Evolutionary conservation across 2,329 filamentous ascomycete genomes (phyloP).

Genomic region (Onygenales sp.): DNA sequence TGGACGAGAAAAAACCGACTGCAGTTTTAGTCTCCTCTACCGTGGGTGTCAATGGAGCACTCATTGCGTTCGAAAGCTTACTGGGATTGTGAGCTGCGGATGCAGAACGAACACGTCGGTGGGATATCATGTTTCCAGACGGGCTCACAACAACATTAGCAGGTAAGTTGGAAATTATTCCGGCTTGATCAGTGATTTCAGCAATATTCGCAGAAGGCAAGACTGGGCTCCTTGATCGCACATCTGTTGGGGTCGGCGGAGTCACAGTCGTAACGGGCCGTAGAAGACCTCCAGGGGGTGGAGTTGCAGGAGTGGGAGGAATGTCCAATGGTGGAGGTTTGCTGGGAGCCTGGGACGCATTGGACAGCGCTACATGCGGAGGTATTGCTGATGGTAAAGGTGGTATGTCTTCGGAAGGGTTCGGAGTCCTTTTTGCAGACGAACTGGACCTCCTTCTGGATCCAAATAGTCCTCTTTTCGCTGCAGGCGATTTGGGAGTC

Average conservation of each 20-base stretch:
- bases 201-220: slow-evolving; percentile 22
- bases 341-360: slow-evolving; percentile 12
- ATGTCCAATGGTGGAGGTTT: slow-evolving; percentile 21
- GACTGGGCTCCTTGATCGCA: slow-evolving; percentile 25
- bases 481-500: slow-evolving; percentile 30
- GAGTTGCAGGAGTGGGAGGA: slow-evolving; percentile 13
- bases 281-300: slow-evolving; percentile 16
- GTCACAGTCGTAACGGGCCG: slow-evolving; percentile 51
- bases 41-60: slow-evolving; percentile 65
- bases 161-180: slow-evolving; percentile 15
- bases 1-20: slow-evolving; percentile 79
- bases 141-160: slow-evolving; percentile 49
- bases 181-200: slow-evolving; percentile 29
- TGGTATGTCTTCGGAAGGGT: slow-evolving; percentile 20
- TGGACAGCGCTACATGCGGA: slow-evolving; percentile 13
- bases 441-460: slow-evolving; percentile 27
- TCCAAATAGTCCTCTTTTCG: slow-evolving; percentile 33
- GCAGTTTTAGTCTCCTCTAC: slow-evolving; percentile 51
- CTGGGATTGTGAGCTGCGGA: slow-evolving; percentile 57
- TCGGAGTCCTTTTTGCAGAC: slow-evolving; percentile 22
- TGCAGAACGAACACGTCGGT: slow-evolving; percentile 53
- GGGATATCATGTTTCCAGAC: slow-evolving; percentile 63
- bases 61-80: slow-evolving; percentile 72
- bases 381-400: slow-evolving; percentile 25
- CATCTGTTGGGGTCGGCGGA: slow-evolving; percentile 52